Conservation (phyloP, 176 grass and related monocot species). For the Juncus inflexus region DNA sequence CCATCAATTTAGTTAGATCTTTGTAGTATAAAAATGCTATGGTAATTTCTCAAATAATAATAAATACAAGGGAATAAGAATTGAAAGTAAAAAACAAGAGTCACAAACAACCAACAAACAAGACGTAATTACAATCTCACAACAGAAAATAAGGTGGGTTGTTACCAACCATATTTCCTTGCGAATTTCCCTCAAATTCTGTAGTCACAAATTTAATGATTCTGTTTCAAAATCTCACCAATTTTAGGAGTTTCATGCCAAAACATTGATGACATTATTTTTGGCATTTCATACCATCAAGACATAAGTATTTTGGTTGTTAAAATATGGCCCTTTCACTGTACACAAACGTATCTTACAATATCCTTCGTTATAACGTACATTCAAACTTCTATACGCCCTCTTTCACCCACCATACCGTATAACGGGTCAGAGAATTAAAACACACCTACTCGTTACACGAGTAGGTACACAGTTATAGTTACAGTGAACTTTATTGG, state of each 20-base stretch:
- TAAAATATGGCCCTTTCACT: not conserved
- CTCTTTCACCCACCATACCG: not conserved
- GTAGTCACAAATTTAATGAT: too few relatives aligned
- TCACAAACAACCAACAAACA: too few relatives aligned
- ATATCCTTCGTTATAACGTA: constrained; percentile 10
- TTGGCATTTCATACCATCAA: not conserved
- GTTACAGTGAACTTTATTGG: too few relatives aligned
- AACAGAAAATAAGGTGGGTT: not conserved
- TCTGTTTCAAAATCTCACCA: not conserved
- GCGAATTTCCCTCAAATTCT: too few relatives aligned
- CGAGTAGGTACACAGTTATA: too few relatives aligned
- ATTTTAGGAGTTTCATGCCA: not conserved
- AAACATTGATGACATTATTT: constrained; percentile 11
- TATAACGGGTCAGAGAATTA: not conserved
- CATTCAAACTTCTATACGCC: not conserved
- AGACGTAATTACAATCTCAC: too few relatives aligned
- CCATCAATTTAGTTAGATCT: too few relatives aligned
- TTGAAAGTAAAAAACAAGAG: too few relatives aligned
- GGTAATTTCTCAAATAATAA: too few relatives aligned
- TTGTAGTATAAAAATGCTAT: too few relatives aligned
- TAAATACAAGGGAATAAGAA: too few relatives aligned
- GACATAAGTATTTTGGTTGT: constrained; percentile 16
- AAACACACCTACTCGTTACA: not conserved
- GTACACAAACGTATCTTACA: constrained; percentile 12
- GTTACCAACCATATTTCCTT: not conserved